Evolutionary conservation across 225 moss, liverwort and hornwort species (phyloP).

Genomic region (Pleurozium schreberi): DNA sequence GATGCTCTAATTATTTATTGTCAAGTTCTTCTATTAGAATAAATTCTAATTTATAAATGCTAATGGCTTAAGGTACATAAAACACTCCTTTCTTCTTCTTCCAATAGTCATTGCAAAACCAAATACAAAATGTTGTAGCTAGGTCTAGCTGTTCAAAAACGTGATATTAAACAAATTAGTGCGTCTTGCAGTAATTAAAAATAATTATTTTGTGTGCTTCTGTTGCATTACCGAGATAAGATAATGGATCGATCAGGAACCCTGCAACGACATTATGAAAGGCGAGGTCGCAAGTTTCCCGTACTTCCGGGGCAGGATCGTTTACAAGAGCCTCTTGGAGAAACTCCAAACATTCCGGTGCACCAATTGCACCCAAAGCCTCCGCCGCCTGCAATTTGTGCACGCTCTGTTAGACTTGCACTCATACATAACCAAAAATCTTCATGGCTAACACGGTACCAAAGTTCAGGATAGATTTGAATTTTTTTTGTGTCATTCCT

Average conservation of each 20-base stretch:
- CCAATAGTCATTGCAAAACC: not conserved
- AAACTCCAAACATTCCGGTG: conserved; percentile 43
- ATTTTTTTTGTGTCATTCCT: too few relatives aligned
- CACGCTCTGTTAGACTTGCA: not conserved
- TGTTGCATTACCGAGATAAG: not conserved
- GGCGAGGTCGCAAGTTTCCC: conserved; percentile 89
- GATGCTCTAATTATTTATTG: not conserved
- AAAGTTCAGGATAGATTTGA: not conserved
- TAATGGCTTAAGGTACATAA: not conserved
- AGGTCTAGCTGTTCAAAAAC: not conserved
- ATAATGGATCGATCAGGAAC: not conserved
- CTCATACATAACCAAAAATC: not conserved
- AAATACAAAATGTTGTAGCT: not conserved
- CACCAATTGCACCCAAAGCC: conserved; percentile 89
- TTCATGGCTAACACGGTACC: not conserved
- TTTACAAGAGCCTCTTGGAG: conserved; percentile 42
- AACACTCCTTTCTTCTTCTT: not conserved
- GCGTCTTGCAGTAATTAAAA: not conserved
- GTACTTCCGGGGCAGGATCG: conserved; percentile 87
- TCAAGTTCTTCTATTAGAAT: not conserved
- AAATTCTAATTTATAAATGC: not conserved
- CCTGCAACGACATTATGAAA: not conserved
- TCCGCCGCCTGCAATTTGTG: conserved; percentile 69
- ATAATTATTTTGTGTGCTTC: not conserved
- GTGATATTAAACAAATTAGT: too few relatives aligned